A percentile compares a stretch with the other conserved stretches of the same genome.
phyloP scores from a whole-genome alignment of 2,329 filamentous ascomycete species.

The Diaporthe sp. region DNA sequence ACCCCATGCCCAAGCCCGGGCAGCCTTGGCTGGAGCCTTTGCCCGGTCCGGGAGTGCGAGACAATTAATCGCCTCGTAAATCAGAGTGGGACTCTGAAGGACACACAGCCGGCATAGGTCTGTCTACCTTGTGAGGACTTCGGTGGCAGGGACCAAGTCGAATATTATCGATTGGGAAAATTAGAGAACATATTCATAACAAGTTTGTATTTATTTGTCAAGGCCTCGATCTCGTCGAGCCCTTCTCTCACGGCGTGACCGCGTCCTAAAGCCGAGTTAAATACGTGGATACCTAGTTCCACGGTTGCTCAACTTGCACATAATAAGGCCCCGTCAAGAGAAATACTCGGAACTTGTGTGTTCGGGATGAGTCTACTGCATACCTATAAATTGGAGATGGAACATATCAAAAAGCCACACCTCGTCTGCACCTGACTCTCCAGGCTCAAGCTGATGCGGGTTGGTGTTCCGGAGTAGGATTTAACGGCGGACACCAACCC shows the following conservation, averaged over 20 bases:
- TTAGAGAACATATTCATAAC: no score
- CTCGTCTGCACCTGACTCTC: conserved; percentile 15
- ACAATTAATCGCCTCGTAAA: neutral
- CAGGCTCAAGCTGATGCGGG: neutral
- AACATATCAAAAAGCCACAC: neutral
- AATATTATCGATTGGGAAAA: no score
- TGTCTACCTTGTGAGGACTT: no score
- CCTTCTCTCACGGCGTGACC: no score
- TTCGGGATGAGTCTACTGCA: neutral
- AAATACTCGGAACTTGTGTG: neutral
- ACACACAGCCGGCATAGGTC: no score
- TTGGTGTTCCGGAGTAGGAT: no score
- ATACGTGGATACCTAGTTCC: neutral
- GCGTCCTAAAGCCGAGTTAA: neutral
- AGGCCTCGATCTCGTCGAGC: no score
- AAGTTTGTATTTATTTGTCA: fast-evolving
- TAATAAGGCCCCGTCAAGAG: neutral
- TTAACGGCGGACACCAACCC: no score
- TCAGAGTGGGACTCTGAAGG: no score
- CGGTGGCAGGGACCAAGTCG: no score
- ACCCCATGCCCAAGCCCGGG: neutral
- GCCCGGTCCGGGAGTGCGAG: neutral
- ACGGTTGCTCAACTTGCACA: neutral
- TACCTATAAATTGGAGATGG: neutral
- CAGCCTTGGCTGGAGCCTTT: neutral